Evolutionary conservation across 1,284 basidiomycete genomes (phyloP), one percentile per base, ranked within the genome.

Genomic region (Taiwanofungus camphoratus): DNA sequence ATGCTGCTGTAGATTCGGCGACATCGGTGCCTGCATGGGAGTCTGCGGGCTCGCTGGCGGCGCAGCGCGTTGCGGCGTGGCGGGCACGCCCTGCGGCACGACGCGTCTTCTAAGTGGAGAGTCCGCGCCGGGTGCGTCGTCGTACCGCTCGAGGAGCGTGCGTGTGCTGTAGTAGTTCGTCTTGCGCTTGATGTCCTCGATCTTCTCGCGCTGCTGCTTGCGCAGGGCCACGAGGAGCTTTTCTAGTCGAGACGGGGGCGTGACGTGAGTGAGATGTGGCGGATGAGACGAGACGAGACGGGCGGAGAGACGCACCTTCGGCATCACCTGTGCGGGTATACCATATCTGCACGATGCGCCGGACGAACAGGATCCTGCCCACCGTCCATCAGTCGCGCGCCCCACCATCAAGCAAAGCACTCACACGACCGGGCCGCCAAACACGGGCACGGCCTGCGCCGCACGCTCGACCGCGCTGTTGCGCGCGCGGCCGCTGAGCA

Each of bases 151-250:
- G 12, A 99, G 73, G 36, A 99, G 75, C 55, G 85, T 87, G 40
- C 89, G 82, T 13, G 93, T 95, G 20, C 82, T 81, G 62, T 99
- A 92, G 64, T 90, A 99, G 56, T 95, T 94, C 0, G 93, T 97
- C 56, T 91, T 92, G 67, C 92, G 89, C 73, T 99, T 99, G 55
- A 99, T 89, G 58, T 97, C 94, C 53, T 96, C 94, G 22, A 99
- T 78, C 61, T 92, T 94, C 30, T 77, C 77, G 27, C 88, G 81
- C 54, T 94, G 92, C 57, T 87, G 73, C 57, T 84, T 84, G 52
- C 89, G 76, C 9, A 97, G 71, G 0, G 69, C 62, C 47, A 84
- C 82, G 13, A 99, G 70, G 9, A 83, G 81, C 57, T 80, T 87
- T 62, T 98, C 94, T 12, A 27, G n/a, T n/a, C n/a, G n/a, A n/a